A percentile compares a stretch with the other conserved stretches of the same genome.
Conservation (phyloP, 2,329 filamentous ascomycete species). For the Gaeumannomyces tritici region DNA sequence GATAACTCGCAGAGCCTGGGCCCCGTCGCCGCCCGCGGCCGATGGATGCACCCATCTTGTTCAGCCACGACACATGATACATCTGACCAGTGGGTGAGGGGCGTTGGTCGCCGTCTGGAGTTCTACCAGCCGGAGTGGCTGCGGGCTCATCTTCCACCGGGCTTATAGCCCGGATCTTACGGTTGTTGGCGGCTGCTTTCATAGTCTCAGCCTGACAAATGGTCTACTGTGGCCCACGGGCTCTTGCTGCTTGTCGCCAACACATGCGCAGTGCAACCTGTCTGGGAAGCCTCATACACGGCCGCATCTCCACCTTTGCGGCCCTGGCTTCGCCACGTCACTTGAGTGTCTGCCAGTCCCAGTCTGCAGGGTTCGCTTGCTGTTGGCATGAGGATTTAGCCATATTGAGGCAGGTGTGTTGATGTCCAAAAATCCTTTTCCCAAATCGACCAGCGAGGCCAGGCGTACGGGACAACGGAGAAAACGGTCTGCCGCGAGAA, state of each 20-base stretch:
- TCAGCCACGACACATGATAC: neutral
- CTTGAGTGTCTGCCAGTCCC: neutral
- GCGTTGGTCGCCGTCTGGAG: neutral
- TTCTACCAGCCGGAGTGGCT: neutral
- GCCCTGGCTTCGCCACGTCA: neutral
- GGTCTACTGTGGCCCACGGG: neutral
- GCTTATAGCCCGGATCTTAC: neutral
- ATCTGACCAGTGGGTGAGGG: too few species aligned
- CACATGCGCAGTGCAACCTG: neutral
- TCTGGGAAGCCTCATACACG: neutral
- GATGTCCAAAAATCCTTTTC: neutral
- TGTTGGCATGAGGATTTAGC: neutral
- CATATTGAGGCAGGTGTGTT: neutral
- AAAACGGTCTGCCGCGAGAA: neutral
- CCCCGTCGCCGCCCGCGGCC: too few species aligned
- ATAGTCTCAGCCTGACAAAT: neutral
- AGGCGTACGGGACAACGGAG: neutral
- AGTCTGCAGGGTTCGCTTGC: neutral
- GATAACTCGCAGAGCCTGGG: neutral
- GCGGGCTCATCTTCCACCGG: neutral
- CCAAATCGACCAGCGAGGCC: neutral
- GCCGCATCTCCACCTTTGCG: neutral
- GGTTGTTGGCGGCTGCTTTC: neutral
- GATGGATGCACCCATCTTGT: neutral
- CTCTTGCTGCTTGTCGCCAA: neutral